Evolutionary conservation across 306 rosid genomes (phyloP), one percentile per base, ranked within the genome.

Genomic region (Quercus ilex): DNA sequence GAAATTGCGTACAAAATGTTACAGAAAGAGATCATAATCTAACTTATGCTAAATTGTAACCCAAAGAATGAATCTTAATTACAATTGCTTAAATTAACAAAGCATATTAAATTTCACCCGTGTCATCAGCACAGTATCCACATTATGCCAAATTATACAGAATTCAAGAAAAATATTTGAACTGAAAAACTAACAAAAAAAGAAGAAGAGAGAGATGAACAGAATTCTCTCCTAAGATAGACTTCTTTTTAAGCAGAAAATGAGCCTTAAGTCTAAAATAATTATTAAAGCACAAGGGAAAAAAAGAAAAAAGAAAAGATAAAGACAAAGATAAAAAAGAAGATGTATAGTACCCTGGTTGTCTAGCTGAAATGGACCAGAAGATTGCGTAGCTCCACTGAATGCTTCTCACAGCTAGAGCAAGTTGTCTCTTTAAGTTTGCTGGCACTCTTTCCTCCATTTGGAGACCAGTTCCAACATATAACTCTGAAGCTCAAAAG

Each of bases 301-400:
- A 4, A 67, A 41, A 64, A 10, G 14, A 65, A 60, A 76, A 75
- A 33, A 28, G 8, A 20, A 14, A 71, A 57, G 67, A 35, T 25
- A 70, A 74, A 6, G 52, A n/a, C 46, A 69, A 69, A 55, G 35
- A 8, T 57, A 62, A 43, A 14, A 80, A 55, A 72, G 23, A 68
- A 26, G 70, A 62, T 28, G 58, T 59, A 57, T 11, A 67, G 65
- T 78, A 93, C 97, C 97, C 91, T 18, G 92, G 91, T 75, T 87
- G 93, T 75, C 76, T 65, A 51, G 83, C 38, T 71, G 94, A 90
- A 80, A 79, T 71, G 49, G 92, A 86, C 97, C 98, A 91, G 90
- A 93, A 90, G 63, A 93, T 85, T 8, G 91, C 93, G 76, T 91
- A 93, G 84, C 94, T 90, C 98, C 98, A 93, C 10, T 91, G 90